Percentiles rank a stretch among this genome's conserved stretches.
Conservation (phyloP, 2,329 filamentous ascomycete genomes). For the Phyllosticta citriasiana region DNA sequence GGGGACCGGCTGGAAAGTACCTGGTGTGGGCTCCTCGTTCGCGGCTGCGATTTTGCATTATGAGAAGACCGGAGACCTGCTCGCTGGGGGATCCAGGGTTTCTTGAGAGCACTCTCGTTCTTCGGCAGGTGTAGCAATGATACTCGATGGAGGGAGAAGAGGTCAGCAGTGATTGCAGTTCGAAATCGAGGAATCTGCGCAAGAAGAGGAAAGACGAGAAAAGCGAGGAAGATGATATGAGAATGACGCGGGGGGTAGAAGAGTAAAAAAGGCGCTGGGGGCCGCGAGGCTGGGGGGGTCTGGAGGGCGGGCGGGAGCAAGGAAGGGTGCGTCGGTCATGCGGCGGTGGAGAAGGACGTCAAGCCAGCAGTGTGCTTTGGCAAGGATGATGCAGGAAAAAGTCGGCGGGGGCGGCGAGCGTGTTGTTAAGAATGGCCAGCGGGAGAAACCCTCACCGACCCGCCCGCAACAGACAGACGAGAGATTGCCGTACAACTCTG, state of each 20-base stretch:
- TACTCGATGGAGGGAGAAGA: neutral
- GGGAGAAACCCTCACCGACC: neutral
- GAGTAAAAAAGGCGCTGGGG: constrained; percentile 7
- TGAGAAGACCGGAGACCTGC: constrained; percentile 28
- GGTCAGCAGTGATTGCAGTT: neutral
- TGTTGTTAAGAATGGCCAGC: neutral
- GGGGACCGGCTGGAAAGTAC: constrained; percentile 31
- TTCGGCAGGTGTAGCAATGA: neutral
- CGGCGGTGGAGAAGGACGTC: constrained; percentile 4
- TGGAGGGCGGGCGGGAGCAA: constrained; percentile 1
- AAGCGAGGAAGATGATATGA: neutral
- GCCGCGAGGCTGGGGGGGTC: constrained; percentile 3
- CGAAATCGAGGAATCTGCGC: neutral
- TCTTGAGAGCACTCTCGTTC: neutral
- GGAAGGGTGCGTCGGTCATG: constrained; percentile 10
- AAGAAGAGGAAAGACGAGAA: constrained; percentile 2
- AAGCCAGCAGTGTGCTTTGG: constrained; percentile 5
- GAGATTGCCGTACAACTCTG: constrained; percentile 9
- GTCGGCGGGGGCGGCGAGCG: neutral
- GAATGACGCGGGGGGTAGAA: constrained; percentile 4
- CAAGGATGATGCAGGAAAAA: constrained; percentile 8
- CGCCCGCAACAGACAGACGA: neutral
- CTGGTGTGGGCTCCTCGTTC: constrained; percentile 29
- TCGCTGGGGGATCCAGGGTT: constrained; percentile 13
- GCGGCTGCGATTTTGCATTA: constrained; percentile 35